Conservation (phyloP, 805 yeast species). For the Brettanomyces naardenensis region DNA sequence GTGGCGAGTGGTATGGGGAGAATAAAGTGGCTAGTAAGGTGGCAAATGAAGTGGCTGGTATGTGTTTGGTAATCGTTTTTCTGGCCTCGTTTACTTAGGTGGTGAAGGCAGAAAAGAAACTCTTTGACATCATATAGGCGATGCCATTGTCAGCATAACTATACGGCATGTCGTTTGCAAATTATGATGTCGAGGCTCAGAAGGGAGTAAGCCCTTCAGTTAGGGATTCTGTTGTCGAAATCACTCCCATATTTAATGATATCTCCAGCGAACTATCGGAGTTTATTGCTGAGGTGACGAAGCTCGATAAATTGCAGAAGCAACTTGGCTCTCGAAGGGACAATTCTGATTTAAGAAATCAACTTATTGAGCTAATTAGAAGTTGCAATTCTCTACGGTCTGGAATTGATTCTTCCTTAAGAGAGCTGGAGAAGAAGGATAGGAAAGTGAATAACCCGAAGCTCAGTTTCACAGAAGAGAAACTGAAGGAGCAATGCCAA, state of each 20-base stretch:
- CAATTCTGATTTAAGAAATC: slow-evolving; percentile 27
- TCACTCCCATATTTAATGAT: slow-evolving; percentile 8
- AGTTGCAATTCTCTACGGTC: slow-evolving; percentile 12
- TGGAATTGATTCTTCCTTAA: slow-evolving; percentile 10
- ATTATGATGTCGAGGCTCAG: slow-evolving; percentile 44
- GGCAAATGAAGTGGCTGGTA: no score
- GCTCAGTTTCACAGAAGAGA: slow-evolving; percentile 35
- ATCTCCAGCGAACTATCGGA: slow-evolving; percentile 16
- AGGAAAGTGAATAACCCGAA: slow-evolving; percentile 7
- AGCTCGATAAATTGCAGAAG: slow-evolving; percentile 39
- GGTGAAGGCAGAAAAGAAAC: background rate
- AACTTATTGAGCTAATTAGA: slow-evolving; percentile 19
- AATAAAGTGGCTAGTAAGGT: no score
- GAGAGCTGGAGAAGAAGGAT: slow-evolving; percentile 8
- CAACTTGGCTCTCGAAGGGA: slow-evolving; percentile 51
- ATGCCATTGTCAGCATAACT: no score
- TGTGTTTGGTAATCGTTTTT: background rate
- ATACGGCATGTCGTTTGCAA: slow-evolving; percentile 43
- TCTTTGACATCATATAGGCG: no score
- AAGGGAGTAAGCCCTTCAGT: slow-evolving; percentile 9
- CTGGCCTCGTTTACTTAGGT: background rate
- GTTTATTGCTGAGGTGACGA: slow-evolving; percentile 35
- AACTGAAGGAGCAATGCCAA: slow-evolving; percentile 49
- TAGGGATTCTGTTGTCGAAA: slow-evolving; percentile 4
- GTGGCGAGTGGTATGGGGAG: no score